These are phyloP conservation scores for Puccinia hordei DNA, from an alignment of 1,284 basidiomycete species.

Conservation along the genomic window DNA sequence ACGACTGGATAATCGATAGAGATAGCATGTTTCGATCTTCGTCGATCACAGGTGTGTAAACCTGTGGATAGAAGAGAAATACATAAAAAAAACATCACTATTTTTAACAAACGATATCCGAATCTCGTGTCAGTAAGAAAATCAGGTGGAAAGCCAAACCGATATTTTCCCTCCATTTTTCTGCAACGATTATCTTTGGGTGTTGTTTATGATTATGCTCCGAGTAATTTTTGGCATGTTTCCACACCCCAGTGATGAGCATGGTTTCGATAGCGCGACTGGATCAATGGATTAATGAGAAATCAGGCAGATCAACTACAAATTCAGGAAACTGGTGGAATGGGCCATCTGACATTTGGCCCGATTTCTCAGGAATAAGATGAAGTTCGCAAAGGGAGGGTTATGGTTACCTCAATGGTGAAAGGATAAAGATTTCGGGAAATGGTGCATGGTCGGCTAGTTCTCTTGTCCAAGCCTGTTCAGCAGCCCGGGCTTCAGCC, in stretches of 20 bases:
- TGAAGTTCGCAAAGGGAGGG: not conserved
- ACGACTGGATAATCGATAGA: slow-evolving; percentile 14
- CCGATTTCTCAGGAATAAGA: not conserved
- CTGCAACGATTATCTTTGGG: not conserved
- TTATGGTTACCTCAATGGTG: slow-evolving; percentile 34
- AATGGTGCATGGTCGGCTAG: slow-evolving; percentile 2
- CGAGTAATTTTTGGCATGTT: not conserved
- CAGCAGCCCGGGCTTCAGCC: slow-evolving; percentile 8
- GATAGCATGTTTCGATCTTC: slow-evolving; percentile 23
- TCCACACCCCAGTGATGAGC: slow-evolving; percentile 39
- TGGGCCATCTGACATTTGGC: not conserved
- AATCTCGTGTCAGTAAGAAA: not conserved
- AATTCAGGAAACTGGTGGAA: no score
- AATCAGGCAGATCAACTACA: not conserved
- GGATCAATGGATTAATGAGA: not conserved
- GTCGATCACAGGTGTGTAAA: slow-evolving; percentile 38
- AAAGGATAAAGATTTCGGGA: slow-evolving; percentile 40
- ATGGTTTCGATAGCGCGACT: slow-evolving; percentile 47
- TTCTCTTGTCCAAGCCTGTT: slow-evolving; percentile 38
- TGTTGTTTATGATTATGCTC: not conserved
- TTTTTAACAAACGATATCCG: not conserved
- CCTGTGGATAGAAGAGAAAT: slow-evolving; percentile 12
- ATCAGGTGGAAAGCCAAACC: not conserved
- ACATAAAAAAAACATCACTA: not conserved
- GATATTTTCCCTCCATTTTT: slow-evolving; percentile 47